A percentile compares a stretch with the other conserved stretches of the same genome.
phyloP scores from a whole-genome alignment of 2,329 filamentous ascomycete species.

The Cercospora sojina region DNA sequence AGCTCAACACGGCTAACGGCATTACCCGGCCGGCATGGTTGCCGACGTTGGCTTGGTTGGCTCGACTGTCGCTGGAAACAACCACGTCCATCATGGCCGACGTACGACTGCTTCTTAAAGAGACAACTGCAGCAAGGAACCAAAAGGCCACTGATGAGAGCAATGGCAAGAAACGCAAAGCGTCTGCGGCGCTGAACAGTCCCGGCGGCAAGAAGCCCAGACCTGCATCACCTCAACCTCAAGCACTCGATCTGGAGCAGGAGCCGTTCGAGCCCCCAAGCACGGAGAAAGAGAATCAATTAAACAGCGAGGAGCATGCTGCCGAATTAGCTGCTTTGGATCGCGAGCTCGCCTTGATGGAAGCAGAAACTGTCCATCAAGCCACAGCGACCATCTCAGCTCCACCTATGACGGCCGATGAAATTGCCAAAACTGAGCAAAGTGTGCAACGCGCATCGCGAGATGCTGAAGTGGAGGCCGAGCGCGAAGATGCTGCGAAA shows the following conservation, averaged over 20 bases:
- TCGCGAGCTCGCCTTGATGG: conserved; percentile 64
- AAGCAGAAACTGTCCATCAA: conserved; percentile 24
- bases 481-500: conserved; percentile 49
- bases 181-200: conserved; percentile 27
- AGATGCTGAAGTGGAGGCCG: conserved; percentile 49
- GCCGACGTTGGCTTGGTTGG: neutral
- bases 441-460: conserved; percentile 43
- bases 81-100: conserved; percentile 62
- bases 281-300: conserved; percentile 13
- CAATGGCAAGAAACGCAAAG: conserved; percentile 55
- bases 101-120: conserved; percentile 74
- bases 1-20: neutral
- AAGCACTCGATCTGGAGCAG: conserved; percentile 7
- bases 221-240: conserved; percentile 10
- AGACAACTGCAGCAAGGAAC: conserved; percentile 68
- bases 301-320: conserved; percentile 25
- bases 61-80: neutral
- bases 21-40: neutral
- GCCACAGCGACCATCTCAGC: conserved; percentile 43
- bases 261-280: conserved; percentile 34
- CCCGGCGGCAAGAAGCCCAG: conserved; percentile 28
- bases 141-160: conserved; percentile 21
- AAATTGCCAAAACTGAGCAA: conserved; percentile 48
- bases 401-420: conserved; percentile 48
- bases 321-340: conserved; percentile 70